Evolutionary conservation across 1,284 basidiomycete species (phyloP), one percentile per base, ranked within the genome.

Genomic region (Rhodofomes roseus): DNA sequence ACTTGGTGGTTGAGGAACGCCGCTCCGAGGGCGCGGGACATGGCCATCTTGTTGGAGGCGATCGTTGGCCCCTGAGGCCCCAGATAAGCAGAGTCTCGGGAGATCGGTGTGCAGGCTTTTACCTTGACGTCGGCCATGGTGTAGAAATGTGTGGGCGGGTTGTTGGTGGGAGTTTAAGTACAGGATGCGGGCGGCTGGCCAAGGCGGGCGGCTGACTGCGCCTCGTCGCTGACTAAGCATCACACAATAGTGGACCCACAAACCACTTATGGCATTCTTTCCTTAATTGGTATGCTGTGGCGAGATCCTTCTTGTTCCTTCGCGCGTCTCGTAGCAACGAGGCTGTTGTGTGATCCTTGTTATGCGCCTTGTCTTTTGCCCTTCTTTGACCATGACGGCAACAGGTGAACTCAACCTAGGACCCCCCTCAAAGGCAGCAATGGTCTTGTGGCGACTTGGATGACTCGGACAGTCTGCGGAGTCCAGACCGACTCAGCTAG

Each of bases 1-100:
- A 93, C 90, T 67, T 92, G 89, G 64, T 93, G 90, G 65, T 81
- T 89, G 57, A 93, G 80, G 72, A 92, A 92, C 2, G 90, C 90
- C 36, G 90, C 89, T 20, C 90, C 90, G 40, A 93, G 82, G 0
- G 91, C 89, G 62, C 86, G 83, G 59, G 90, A 92, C 87, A 93
- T 89, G 58, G 88, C 89, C 46, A 87, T 69, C 71, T 87, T 88
- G 73, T 81, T 84, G 22, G 69, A 57, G 3, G 66, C 65, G 55
- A 68, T 60, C 51, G 61, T 64, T 11, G 67, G 60, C 46, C 69
- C 68, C 58, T 66, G 64, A 60, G 60, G 56, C 52, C 23, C n/a
- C 22, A 22, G 36, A 27, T 46, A 18, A 50, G 56, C 27, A 25
- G 16, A 31, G 39, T 20, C 18, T 16, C 8, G 18, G 9, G 1